Evolutionary conservation across 148 eudicot species (phyloP).

Genomic region (Chenopodium formosanum): DNA sequence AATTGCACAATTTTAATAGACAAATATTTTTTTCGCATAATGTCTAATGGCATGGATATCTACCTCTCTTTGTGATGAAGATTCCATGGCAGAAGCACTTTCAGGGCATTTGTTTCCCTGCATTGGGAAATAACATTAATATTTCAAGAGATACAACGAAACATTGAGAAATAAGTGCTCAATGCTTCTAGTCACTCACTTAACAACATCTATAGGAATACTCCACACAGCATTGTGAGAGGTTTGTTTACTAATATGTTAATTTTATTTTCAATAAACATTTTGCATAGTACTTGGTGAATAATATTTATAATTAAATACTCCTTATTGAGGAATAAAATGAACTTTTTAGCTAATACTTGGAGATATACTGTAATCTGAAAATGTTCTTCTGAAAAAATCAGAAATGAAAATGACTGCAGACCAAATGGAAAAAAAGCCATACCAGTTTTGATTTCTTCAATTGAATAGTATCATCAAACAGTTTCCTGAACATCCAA

Average conservation of each 20-base stretch:
- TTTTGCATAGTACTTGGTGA: not conserved
- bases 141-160: not conserved
- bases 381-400: no score
- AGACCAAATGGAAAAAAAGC: not conserved
- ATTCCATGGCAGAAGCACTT: slow-evolving; percentile 19
- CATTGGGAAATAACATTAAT: not conserved
- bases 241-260: not conserved
- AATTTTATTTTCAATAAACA: not conserved
- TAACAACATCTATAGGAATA: not conserved
- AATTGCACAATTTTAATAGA: not conserved
- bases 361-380: not conserved
- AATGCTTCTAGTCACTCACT: not conserved
- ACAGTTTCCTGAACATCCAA: slow-evolving; percentile 48
- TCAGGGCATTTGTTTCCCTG: slow-evolving; percentile 22
- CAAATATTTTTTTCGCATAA: not conserved
- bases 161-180: not conserved
- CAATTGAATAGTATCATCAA: slow-evolving; percentile 33
- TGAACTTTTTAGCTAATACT: not conserved
- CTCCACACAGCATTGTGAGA: not conserved
- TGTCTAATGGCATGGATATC: not conserved
- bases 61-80: slow-evolving; percentile 28
- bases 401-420: not conserved
- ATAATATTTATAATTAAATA: not conserved
- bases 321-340: not conserved
- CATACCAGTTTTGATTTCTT: slow-evolving; percentile 42